Base-by-base conservation (phyloP, 2,329 filamentous ascomycete species). In the Diaporthe nobilis region DNA sequence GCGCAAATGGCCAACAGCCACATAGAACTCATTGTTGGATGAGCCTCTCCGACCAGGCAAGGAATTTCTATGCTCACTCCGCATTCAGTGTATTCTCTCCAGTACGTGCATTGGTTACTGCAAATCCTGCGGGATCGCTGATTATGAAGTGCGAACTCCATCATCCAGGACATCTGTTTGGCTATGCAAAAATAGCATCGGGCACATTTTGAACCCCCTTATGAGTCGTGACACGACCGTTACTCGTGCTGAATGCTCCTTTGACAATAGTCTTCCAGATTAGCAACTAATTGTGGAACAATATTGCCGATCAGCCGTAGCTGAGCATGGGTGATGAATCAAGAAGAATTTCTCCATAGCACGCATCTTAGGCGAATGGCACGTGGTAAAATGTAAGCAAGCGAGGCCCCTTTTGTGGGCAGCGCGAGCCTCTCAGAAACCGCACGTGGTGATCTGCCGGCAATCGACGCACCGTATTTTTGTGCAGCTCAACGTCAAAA, bases 1-100 rank as follows among this genome's bases (percentile, higher is more conserved):
- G 58, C 37, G 58, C 58, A 61, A 9, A 61, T 61, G 37, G 58
- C 58, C 58, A 61, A 13, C 20, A 42, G 37, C 58, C 58, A 61
- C 58, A 61, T 42, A 17, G 37, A 61, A 61, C 34, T 42, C 58
- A 61, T 61, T 42, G 34, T 61, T 5, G 37, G 9, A 61, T 25
- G 58, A 61, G 13, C 3, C 58, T 42, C 22, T 61, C 34, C 28
- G 37, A 61, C 22, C 28, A 17, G 6, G 31, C 1, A n/a, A 58
- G 4, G 4, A n/a, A 31, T 37, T 37, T 6, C 34, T 31, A 37
- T 15, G 31, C 22, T 37, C 13, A n/a, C 31, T 3, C 37, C 25
- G 34, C 13, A 15, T 15, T 15, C 58, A 2, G 6, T 61, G 31
- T 42, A 12, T 13, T 25, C 7, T 42, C 42, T n/a, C 22, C 58